Conservation (phyloP, 768 basidiomycete species). For the Xerocomus potaroensis region DNA sequence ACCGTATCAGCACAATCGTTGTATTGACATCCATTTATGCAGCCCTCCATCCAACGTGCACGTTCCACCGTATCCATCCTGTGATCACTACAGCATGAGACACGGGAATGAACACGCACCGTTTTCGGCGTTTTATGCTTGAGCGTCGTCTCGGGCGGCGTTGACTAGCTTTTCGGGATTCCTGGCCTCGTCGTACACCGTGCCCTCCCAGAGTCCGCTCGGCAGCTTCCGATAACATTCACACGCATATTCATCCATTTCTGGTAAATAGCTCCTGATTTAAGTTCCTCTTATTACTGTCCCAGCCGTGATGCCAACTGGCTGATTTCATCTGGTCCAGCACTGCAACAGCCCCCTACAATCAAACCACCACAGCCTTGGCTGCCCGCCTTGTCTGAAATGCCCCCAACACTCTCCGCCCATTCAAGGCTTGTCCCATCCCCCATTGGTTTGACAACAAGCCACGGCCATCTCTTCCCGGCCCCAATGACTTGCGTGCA, state of each 20-base stretch:
- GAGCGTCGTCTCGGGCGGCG: constrained; percentile 40
- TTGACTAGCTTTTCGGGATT: constrained; percentile 29
- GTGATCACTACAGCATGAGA: constrained; percentile 5
- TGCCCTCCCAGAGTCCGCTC: constrained; percentile 15
- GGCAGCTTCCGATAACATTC: constrained; percentile 20
- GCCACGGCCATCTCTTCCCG: constrained; percentile 35
- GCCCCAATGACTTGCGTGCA: constrained; percentile 10
- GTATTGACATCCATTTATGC: constrained; percentile 27
- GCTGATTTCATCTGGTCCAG: constrained; percentile 49
- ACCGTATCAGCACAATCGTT: constrained; percentile 25
- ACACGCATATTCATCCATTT: constrained; percentile 11
- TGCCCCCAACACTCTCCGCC: constrained; percentile 31
- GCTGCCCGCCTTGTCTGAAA: constrained; percentile 19
- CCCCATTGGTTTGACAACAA: constrained; percentile 73
- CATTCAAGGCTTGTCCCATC: constrained; percentile 34
- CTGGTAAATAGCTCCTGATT: constrained; percentile 13
- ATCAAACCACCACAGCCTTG: constrained; percentile 47
- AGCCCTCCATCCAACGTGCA: constrained; percentile 35
- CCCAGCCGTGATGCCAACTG: constrained; percentile 5
- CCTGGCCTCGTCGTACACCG: constrained; percentile 19
- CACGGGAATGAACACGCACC: constrained; percentile 33
- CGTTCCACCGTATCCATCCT: constrained; percentile 3
- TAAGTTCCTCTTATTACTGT: no score
- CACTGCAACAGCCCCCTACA: constrained; percentile 69
- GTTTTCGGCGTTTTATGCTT: constrained; percentile 34